A percentile compares a stretch with the other conserved stretches of the same genome.
Conservation (phyloP, 352 stramenopile genomes). For the Phytophthora hibernalis region DNA sequence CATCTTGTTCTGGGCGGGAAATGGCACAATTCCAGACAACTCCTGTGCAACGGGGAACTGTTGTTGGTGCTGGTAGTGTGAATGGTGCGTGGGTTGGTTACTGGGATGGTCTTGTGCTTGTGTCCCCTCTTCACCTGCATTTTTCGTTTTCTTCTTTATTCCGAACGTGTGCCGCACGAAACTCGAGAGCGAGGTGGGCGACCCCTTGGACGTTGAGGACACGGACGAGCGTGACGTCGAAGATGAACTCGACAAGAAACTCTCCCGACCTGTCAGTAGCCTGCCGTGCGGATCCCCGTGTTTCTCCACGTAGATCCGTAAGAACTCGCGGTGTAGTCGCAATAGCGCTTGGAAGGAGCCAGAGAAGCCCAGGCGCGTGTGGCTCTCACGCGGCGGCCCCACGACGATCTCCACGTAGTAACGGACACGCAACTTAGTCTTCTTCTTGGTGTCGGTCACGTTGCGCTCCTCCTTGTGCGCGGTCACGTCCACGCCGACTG, state of each 20-base stretch:
- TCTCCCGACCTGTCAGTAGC: constrained; percentile 36
- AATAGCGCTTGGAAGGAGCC: constrained; percentile 70
- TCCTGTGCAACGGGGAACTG: constrained; percentile 18
- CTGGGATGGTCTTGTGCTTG: constrained; percentile 4
- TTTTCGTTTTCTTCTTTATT: constrained; percentile 33
- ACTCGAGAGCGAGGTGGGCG: constrained; percentile 39
- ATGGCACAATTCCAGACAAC: constrained; percentile 44
- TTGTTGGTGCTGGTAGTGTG: constrained; percentile 15
- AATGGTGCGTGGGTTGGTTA: constrained; percentile 24
- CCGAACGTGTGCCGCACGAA: constrained; percentile 39
- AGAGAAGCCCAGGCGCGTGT: constrained; percentile 70
- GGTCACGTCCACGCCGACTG: constrained; percentile 67
- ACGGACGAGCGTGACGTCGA: constrained; percentile 53
- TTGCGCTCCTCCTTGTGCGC: constrained; percentile 71
- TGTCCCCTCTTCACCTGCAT: background rate
- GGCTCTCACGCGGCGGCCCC: constrained; percentile 51
- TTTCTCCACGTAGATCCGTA: constrained; percentile 45
- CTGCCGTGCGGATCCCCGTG: constrained; percentile 37
- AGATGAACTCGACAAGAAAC: constrained; percentile 55
- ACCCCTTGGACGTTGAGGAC: constrained; percentile 42
- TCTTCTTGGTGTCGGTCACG: constrained; percentile 53
- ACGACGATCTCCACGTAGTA: constrained; percentile 82
- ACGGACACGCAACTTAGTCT: constrained; percentile 57
- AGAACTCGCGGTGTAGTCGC: constrained; percentile 56
- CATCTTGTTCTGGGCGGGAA: constrained; percentile 53